Base-by-base conservation (phyloP, 108 stramenopile genomes). In the Skeletonema marinoi region DNA sequence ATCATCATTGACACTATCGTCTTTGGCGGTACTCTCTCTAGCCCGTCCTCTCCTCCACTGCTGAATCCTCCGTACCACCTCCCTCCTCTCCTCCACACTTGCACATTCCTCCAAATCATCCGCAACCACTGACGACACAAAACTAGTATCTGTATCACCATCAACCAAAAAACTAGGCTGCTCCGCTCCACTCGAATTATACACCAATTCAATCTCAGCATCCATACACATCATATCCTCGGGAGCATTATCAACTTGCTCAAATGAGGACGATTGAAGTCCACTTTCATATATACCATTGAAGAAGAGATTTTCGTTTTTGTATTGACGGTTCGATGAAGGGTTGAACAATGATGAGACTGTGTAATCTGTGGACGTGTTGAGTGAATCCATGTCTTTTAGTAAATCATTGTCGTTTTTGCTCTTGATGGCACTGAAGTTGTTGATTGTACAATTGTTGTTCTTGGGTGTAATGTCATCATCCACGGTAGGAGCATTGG, bases 211-310 rank as follows among this genome's bases (percentile, higher is more conserved):
- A 32, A 75, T 75, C 59, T 82, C 81, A 2, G 75, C 74, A 35
- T 82, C 74, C 69, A 65, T 69, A n/a, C 71, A 74, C 3, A 70
- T 68, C 19, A n/a, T n/a, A 31, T 72, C 66, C 9, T 71, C 65
- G 25, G 69, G 14, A 29, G 63, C 25, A 10, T 70, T 74, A 14
- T 71, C 70, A 3, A 82, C 81, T 54, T 72, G 81, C 56, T 82
- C 81, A 66, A 82, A 82, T 32, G 74, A 75, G 32, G 59, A 59
- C 0, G 81, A 71, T 61, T 74, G 58, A 41, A 82, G 56, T 2
- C 81, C 81, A 31, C 69, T 71, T 31, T 82, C 70, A 48, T 82
- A 74, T 66, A 82, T 82, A 48, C 73, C 74, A 31, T 82, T 68
- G 32, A 82, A 73, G 60, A 82, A 82, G 32, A 65, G 60, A 12